Conservation (phyloP, 148 eudicot species). For the Chenopodium quinoa region DNA sequence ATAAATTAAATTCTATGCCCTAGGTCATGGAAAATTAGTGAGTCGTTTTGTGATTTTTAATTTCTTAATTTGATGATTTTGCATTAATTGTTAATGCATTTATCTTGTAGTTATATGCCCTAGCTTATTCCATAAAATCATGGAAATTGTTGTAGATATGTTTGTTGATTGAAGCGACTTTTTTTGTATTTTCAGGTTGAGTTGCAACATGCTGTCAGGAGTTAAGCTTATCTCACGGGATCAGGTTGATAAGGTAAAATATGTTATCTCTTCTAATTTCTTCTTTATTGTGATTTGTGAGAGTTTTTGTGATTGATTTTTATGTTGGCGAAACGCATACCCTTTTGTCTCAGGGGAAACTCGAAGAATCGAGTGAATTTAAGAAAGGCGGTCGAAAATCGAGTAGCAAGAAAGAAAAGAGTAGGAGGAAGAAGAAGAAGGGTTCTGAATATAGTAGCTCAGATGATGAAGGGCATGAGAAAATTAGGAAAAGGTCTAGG, state of each 20-base stretch:
- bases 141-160: neutral
- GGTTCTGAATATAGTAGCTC: slow-evolving; percentile 51
- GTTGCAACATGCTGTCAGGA: slow-evolving; percentile 63
- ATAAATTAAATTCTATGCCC: no score
- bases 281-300: neutral
- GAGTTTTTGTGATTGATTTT: neutral
- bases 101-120: neutral
- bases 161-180: no score
- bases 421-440: slow-evolving; percentile 47
- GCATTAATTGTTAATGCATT: neutral
- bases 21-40: no score
- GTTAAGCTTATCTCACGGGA: slow-evolving; percentile 81
- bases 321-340: neutral
- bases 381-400: slow-evolving; percentile 35
- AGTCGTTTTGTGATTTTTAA: no score
- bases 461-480: slow-evolving; percentile 53
- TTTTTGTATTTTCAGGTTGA: slow-evolving; percentile 6
- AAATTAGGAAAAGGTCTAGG: slow-evolving; percentile 45
- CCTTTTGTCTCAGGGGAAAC: slow-evolving; percentile 34
- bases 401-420: slow-evolving; percentile 38
- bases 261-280: neutral
- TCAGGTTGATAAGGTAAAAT: slow-evolving; percentile 54
- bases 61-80: neutral
- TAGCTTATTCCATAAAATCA: neutral
- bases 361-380: slow-evolving; percentile 35